Percentiles rank a stretch among this genome's conserved stretches.
phyloP scores from a whole-genome alignment of 2,329 filamentous ascomycete genomes.

The Aspergillus eucalypticola region DNA sequence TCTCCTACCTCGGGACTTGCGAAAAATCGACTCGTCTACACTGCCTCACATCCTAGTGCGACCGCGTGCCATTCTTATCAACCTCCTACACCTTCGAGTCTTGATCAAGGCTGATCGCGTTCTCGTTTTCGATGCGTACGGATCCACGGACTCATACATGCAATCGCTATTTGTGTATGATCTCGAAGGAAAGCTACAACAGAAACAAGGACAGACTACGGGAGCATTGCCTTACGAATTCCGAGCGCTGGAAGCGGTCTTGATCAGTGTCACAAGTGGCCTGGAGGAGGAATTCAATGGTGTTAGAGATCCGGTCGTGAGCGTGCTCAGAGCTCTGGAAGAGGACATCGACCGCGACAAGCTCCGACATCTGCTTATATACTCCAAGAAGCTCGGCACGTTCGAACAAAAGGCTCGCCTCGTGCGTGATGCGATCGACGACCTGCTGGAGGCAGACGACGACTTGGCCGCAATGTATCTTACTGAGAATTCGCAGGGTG shows the following conservation, averaged over 20 bases:
- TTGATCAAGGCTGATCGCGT: slow-evolving; percentile 94
- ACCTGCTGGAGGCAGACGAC: slow-evolving; percentile 93
- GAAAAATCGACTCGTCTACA: slow-evolving; percentile 96
- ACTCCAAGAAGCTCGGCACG: slow-evolving; percentile 92
- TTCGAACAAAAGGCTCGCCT: slow-evolving; percentile 97
- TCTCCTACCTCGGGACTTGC: slow-evolving; percentile 86
- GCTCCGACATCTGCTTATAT: slow-evolving; percentile 82
- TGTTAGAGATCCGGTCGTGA: slow-evolving; percentile 87
- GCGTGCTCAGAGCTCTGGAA: slow-evolving; percentile 84
- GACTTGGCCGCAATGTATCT: slow-evolving; percentile 94
- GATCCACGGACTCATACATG: slow-evolving; percentile 88
- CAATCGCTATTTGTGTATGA: slow-evolving; percentile 99
- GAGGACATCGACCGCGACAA: slow-evolving; percentile 97
- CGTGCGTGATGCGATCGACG: slow-evolving; percentile 91
- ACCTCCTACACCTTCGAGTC: slow-evolving; percentile 92
- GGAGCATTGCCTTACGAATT: slow-evolving; percentile 88
- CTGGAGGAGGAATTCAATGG: slow-evolving; percentile 93
- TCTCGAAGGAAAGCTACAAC: slow-evolving; percentile 84
- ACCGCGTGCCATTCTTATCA: slow-evolving; percentile 89
- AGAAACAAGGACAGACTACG: slow-evolving; percentile 60
- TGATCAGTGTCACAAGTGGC: slow-evolving; percentile 89
- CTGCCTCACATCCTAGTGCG: slow-evolving; percentile 94
- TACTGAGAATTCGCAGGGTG: slow-evolving; percentile 78
- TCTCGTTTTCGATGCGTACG: slow-evolving; percentile 93
- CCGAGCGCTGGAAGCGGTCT: slow-evolving; percentile 87